A percentile compares a stretch with the other conserved stretches of the same genome.
phyloP scores from a whole-genome alignment of 768 basidiomycete genomes.

The Termitomyces sp. region DNA sequence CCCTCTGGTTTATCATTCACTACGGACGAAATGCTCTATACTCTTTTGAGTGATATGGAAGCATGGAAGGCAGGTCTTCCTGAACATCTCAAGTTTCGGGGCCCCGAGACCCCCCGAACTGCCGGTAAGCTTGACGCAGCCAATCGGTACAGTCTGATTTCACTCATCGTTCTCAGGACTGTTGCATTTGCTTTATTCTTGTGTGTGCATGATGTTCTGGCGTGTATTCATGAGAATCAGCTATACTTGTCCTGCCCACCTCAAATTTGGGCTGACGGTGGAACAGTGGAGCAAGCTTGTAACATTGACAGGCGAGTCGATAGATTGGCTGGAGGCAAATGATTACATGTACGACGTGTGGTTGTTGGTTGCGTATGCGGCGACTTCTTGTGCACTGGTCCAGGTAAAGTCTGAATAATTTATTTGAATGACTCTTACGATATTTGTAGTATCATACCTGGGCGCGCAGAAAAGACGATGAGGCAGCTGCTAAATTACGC shows the following conservation, averaged over 20 bases:
- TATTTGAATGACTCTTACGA: constrained; percentile 8
- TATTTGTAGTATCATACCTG: constrained; percentile 83
- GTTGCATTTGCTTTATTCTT: constrained; percentile 84
- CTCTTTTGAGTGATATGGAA: constrained; percentile 64
- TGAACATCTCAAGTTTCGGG: constrained; percentile 73
- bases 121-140: constrained; percentile 50
- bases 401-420: constrained; percentile 54
- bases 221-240: constrained; percentile 98
- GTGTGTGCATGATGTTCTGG: constrained; percentile 96
- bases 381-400: constrained; percentile 85
- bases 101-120: constrained; percentile 59
- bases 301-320: constrained; percentile 69
- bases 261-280: constrained; percentile 81
- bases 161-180: constrained; percentile 53
- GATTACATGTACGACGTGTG: constrained; percentile 84
- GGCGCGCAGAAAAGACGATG: constrained; percentile 76
- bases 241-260: constrained; percentile 85
- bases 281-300: constrained; percentile 79
- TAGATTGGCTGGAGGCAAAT: constrained; percentile 87
- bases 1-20: constrained; percentile 86
- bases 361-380: constrained; percentile 83
- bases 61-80: constrained; percentile 81
- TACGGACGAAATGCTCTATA: constrained; percentile 74
- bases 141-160: neutral
- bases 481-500: constrained; percentile 71